A percentile compares a stretch with the other conserved stretches of the same genome.
Conservation (phyloP, 1,139 yeast species). For the Pneumocystis jirovecii region DNA sequence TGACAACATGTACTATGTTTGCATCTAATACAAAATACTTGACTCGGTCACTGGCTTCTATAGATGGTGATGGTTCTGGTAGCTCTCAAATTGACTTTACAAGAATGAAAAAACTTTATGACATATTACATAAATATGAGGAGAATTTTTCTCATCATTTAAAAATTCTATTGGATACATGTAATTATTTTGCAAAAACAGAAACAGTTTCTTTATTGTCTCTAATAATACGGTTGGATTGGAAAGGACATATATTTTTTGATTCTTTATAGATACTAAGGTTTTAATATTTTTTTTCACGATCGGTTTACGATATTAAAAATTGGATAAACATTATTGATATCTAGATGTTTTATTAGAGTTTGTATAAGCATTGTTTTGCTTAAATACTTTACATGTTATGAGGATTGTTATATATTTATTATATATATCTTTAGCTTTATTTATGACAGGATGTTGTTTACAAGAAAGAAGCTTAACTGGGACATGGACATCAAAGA, state of each 20-base stretch:
- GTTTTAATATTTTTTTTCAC: not conserved
- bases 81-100: slow-evolving; percentile 27
- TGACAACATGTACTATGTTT: slow-evolving; percentile 31
- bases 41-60: slow-evolving; percentile 38
- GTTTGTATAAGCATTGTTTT: not conserved
- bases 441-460: not conserved
- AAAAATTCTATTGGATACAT: slow-evolving; percentile 38
- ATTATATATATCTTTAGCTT: not conserved
- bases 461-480: slow-evolving; percentile 1
- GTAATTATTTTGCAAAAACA: slow-evolving; percentile 45
- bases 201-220: slow-evolving; percentile 45
- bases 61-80: slow-evolving; percentile 26
- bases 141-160: slow-evolving; percentile 42
- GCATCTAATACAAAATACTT: slow-evolving; percentile 40
- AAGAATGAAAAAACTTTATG: slow-evolving; percentile 34
- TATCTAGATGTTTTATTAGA: not conserved
- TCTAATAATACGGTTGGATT: slow-evolving; percentile 40
- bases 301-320: not conserved
- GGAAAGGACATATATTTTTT: slow-evolving; percentile 3
- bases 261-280: not conserved
- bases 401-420: not conserved
- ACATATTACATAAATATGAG: slow-evolving; percentile 37
- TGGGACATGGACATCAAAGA: slow-evolving; percentile 95
- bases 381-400: not conserved
- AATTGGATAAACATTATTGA: not conserved